A percentile compares a stretch with the other conserved stretches of the same genome.
These are phyloP conservation scores for Kazachstania sp. DNA, from an alignment of 1,139 yeast genomes.

Conservation along the genomic window DNA sequence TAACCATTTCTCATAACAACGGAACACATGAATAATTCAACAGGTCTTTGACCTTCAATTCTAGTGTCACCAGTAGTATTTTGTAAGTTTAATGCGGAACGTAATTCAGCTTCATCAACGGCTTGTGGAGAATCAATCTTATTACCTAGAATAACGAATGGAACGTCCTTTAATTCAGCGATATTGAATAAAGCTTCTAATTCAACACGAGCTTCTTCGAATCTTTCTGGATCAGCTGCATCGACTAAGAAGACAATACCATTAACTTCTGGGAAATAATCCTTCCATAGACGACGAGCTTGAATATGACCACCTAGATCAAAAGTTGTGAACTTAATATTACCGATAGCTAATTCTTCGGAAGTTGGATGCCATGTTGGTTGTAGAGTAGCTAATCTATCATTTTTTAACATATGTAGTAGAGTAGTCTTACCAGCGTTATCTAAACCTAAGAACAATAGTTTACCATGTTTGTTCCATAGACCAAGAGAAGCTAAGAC, in stretches of 20 bases:
- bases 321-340: conserved; percentile 92
- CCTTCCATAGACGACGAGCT: conserved; percentile 99
- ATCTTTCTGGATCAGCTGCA: conserved; percentile 93
- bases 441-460: conserved; percentile 90
- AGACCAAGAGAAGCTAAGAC: conserved; percentile 87
- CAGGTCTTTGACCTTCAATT: conserved; percentile 77
- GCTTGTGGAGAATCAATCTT: conserved; percentile 93
- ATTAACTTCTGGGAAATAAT: conserved; percentile 97
- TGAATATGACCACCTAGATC: conserved; percentile 98
- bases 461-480: conserved; percentile 96
- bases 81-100: conserved; percentile 81
- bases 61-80: conserved; percentile 80
- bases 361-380: conserved; percentile 99
- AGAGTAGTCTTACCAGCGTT: conserved; percentile 98
- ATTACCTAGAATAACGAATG: conserved; percentile 90
- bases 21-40: conserved; percentile 94
- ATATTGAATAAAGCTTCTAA: conserved; percentile 86
- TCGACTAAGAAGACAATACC: conserved; percentile 96
- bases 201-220: conserved; percentile 90
- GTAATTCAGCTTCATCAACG: conserved; percentile 89
- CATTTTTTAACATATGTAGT: conserved; percentile 93
- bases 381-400: conserved; percentile 92
- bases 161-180: conserved; percentile 82
- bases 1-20: conserved; percentile 96
- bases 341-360: conserved; percentile 94